These are phyloP conservation scores for Aspergillus fructus DNA, from an alignment of 2,329 filamentous ascomycete species.

Conservation along the genomic window DNA sequence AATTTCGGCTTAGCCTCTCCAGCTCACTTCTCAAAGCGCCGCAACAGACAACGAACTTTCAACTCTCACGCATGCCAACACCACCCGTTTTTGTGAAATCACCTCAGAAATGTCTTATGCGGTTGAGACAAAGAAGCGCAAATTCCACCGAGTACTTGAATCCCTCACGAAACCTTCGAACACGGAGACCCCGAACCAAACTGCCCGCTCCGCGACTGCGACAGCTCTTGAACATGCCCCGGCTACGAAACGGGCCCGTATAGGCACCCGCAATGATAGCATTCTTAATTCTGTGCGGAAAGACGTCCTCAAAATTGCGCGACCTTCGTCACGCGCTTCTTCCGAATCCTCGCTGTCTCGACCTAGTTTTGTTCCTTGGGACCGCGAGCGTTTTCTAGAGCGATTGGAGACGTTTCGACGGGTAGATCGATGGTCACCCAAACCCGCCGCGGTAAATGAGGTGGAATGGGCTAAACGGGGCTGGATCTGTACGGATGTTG, in stretches of 20 bases:
- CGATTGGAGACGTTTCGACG: slow-evolving; percentile 86
- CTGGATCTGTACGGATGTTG: slow-evolving; percentile 81
- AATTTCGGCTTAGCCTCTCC: slow-evolving; percentile 9
- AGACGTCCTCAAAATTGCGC: slow-evolving; percentile 26
- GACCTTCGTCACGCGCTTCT: slow-evolving; percentile 29
- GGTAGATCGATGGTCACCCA: slow-evolving; percentile 89
- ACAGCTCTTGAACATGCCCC: slow-evolving; percentile 26
- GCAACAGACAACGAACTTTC: neutral
- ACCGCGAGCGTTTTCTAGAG: slow-evolving; percentile 76
- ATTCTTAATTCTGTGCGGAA: slow-evolving; percentile 24
- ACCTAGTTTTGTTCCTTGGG: slow-evolving; percentile 81
- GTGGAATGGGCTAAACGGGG: slow-evolving; percentile 93
- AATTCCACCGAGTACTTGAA: slow-evolving; percentile 48
- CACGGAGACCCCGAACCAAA: slow-evolving; percentile 20
- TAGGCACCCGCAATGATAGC: slow-evolving; percentile 23
- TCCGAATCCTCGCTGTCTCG: slow-evolving; percentile 35
- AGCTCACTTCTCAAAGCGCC: slow-evolving; percentile 12
- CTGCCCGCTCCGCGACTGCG: slow-evolving; percentile 19
- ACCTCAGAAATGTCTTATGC: slow-evolving; percentile 41
- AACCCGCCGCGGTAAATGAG: slow-evolving; percentile 81
- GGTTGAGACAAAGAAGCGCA: slow-evolving; percentile 48
- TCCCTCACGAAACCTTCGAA: slow-evolving; percentile 40
- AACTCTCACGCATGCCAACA: neutral
- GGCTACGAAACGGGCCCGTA: slow-evolving; percentile 37
- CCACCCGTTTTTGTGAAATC: neutral